Evolutionary conservation across 148 eudicot species (phyloP), one percentile per base, ranked within the genome.

Genomic region (Camellia granthamiana): DNA sequence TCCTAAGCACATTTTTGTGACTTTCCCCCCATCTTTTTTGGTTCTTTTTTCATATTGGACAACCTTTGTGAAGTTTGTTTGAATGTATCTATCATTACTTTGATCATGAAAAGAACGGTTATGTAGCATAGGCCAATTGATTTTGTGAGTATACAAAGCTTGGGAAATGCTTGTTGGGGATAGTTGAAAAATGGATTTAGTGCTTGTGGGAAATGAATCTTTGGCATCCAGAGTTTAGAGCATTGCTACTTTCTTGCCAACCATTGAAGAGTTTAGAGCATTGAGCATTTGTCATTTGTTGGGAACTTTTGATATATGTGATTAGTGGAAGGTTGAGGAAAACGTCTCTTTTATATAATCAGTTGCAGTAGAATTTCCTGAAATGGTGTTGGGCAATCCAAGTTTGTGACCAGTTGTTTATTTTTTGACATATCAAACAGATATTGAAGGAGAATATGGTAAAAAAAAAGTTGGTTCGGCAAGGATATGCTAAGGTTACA

Each of bases 331-430:
- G 60, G n/a, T 38, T 5, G 10, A 12, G 11, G 23, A 9, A 2
- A 52, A 16, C 64, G 4, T 16, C 64, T 61, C 67, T 2, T 69
- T 44, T 67, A 44, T 41, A 2, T 3, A 14, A 67, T 67, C 69
- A 67, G 38, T 38, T 15, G n/a, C 10, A 42, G 71, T 68, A 68
- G 71, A 41, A 68, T 68, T 68, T 44, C 1, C 72, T 7, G 3
- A 42, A 69, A 49, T 43, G 51, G 51, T 69, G 52, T 15, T 43
- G 52, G 51, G 72, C 15, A 69, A 69, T 69, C 72, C 72, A 69
- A 69, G 72, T 42, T 69, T 69, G 72, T 69, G 72, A 69, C 72
- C 19, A 69, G 6, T 69, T 69, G 52, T 18, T 70, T 4, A 55
- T 21, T 7, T 70, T 44, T 46, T 18, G 10, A 47, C 15, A 70